These are phyloP conservation scores for Apiospora aurea DNA, from an alignment of 2,329 filamentous ascomycete species.

Conservation along the genomic window DNA sequence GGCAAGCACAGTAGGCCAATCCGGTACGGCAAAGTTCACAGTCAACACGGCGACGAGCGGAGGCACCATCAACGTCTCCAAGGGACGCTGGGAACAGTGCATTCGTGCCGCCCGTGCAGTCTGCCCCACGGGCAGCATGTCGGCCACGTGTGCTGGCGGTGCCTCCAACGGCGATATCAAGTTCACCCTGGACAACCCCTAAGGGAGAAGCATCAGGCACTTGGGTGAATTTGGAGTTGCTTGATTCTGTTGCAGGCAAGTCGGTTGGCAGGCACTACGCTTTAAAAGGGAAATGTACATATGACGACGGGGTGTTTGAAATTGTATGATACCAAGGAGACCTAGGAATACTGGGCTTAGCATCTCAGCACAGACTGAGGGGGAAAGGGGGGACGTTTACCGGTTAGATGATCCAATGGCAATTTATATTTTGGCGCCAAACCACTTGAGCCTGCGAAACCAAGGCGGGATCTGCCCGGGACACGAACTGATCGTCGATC, in stretches of 20 bases:
- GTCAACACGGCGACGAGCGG: constrained; percentile 51
- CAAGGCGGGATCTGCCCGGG: background rate
- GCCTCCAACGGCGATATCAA: constrained; percentile 54
- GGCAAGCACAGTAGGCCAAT: constrained; percentile 51
- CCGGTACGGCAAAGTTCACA: constrained; percentile 56
- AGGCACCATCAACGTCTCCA: constrained; percentile 59
- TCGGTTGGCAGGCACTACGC: background rate
- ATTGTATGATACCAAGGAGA: constrained; percentile 18
- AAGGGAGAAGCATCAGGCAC: background rate
- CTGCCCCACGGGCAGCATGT: constrained; percentile 58
- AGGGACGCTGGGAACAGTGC: constrained; percentile 61
- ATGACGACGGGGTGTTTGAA: background rate
- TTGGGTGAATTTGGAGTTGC: background rate
- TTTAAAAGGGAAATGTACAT: constrained; percentile 10
- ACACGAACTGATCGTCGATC: background rate
- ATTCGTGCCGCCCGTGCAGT: constrained; percentile 58
- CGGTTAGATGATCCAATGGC: constrained; percentile 19
- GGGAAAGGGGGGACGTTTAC: background rate
- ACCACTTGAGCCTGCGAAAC: background rate
- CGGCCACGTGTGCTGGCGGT: constrained; percentile 55
- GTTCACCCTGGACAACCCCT: constrained; percentile 48
- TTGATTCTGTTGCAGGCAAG: background rate
- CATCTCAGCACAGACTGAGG: constrained; percentile 13
- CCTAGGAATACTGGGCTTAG: constrained; percentile 11
- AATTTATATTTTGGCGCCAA: constrained; percentile 13